Base-by-base conservation (phyloP, 2,329 filamentous ascomycete genomes). In the Epichloe aotearoae region DNA sequence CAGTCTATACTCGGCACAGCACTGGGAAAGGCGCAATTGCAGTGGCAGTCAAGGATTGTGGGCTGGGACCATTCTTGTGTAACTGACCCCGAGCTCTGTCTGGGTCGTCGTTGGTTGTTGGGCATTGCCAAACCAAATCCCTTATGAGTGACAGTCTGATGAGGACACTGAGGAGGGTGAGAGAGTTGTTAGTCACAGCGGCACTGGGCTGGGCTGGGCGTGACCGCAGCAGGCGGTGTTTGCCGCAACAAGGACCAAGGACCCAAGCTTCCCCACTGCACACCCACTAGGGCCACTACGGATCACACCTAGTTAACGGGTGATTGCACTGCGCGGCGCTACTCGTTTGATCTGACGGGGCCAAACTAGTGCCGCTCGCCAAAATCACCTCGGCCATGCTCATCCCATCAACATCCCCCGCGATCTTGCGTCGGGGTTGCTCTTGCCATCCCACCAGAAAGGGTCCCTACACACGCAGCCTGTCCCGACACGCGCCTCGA, bases 191-290 rank as follows among this genome's bases (percentile, higher is more conserved):
- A 45, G 26, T 47, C 23, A 30, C 46, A 19, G 23, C 19, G 26
- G 38, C 47, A 56, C 30, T 36, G 34, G 14, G 23, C 15, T 12
- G 46, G 47, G 57, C 26, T 8, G 47, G 50, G 57, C 47, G 57
- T 58, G 55, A 43, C 55, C 56, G 57, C 57, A 58, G 56, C 46
- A 56, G 56, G 52, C 52, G 50, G 55, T 53, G 55, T 55, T 57
- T 52, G 57, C 57, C 56, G 55, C 57, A 54, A 47, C 45, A 42
- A 38, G 49, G 41, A 6, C 23, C 34, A 30, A 42, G 49, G 41
- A 19, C 23, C 34, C 26, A 45, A 23, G 19, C 12, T 45, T n/a
- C 48, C 43, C 34, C 48, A 46, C 48, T 42, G 14, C 15, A 19
- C 17, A 33, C 26, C 26, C 30, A 19, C 14, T 19, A 5, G 11